Evolutionary conservation across 306 rosid species (phyloP).

Genomic region (Abrus pulchellus): DNA sequence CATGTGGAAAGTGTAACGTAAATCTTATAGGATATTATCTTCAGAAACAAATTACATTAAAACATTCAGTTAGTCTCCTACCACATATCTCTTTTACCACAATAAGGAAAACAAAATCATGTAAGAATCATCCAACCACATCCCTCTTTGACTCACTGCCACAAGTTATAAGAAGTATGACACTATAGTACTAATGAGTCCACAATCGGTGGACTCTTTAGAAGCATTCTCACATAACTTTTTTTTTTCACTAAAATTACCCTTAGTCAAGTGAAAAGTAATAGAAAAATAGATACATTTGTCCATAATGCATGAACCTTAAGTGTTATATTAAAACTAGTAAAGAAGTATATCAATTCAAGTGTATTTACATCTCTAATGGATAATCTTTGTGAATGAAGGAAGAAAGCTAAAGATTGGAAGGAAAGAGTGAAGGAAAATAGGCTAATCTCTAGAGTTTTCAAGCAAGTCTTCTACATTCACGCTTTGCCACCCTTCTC

Average conservation of each 20-base stretch:
- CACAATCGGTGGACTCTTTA: neutral
- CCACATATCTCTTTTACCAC: neutral
- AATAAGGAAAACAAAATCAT: neutral
- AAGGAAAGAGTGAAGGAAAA: neutral
- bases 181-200: no score
- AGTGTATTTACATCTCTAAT: neutral
- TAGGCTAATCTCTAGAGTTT: neutral
- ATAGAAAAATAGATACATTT: neutral
- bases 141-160: neutral
- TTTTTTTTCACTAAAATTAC: neutral
- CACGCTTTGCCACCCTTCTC: no score
- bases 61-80: neutral
- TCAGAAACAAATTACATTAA: conserved; percentile 24
- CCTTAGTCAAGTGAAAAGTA: neutral
- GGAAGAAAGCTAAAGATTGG: neutral
- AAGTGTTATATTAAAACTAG: neutral
- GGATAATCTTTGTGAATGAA: neutral
- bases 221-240: neutral
- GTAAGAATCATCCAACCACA: neutral
- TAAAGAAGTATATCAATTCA: neutral
- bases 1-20: neutral
- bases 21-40: neutral
- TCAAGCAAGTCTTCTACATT: no score
- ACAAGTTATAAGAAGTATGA: no score
- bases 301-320: neutral